Evolutionary conservation across 257 asterid genomes (phyloP), one percentile per base, ranked within the genome.

Genomic region (Cinchona pubescens): DNA sequence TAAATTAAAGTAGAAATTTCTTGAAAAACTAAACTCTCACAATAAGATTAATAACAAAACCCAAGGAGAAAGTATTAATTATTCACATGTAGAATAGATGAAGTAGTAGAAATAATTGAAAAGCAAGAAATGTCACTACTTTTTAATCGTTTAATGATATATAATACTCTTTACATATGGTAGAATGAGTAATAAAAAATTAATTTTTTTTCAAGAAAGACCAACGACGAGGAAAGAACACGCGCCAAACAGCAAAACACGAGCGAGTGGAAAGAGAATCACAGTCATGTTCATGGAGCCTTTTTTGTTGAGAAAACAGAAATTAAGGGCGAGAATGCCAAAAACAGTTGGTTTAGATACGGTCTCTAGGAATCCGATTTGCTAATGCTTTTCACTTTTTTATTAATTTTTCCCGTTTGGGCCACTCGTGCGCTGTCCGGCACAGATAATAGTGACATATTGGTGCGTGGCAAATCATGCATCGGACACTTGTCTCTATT

Each of bases 401-500:
- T 32, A 30, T 61, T 62, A 21, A 7, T 0, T 34, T 66, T 60
- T 10, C 37, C 16, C 30, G 14, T 75, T 70, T 43, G 30, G 40
- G 62, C 48, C 42, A 58, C 73, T 49, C 72, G 73, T 79, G 83
- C 51, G 40, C 62, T 74, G 80, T 70, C 61, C 80, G 64, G 61
- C n/a, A n/a, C n/a, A n/a, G n/a, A n/a, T n/a, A 38, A 53, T 79
- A 69, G 42, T 7, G 32, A 76, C 46, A 40, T 34, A 19, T 73
- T 11, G n/a, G 53, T 40, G 49, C 83, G 86, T 83, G 76, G 86
- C 60, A 4, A 9, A 18, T 34, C 2, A 3, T 1, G 12, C 38
- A 9, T 65, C 23, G 45, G 84, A 79, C 90, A 83, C 88, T 25
- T 84, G 76, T 34, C 67, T 42, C 21, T 16, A 8, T 7, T 0